phyloP scores from a whole-genome alignment of 768 basidiomycete species.

The Tulasnella calospora region DNA sequence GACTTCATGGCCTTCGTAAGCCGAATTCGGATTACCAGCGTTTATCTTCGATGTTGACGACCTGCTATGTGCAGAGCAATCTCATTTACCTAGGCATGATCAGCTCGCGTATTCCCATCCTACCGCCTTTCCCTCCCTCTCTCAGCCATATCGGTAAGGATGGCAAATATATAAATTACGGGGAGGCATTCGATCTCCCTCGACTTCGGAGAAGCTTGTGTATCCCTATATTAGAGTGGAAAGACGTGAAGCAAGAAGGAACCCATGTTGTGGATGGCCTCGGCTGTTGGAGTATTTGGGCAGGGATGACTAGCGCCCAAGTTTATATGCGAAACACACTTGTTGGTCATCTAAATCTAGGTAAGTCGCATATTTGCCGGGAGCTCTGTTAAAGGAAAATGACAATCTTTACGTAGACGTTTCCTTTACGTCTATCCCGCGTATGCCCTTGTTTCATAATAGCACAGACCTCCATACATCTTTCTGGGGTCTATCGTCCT shows the following conservation, averaged over 20 bases:
- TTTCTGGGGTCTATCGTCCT: slow-evolving; percentile 31
- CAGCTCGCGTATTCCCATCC: slow-evolving; percentile 52
- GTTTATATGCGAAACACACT: slow-evolving; percentile 6
- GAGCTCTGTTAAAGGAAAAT: not conserved
- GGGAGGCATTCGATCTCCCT: slow-evolving; percentile 57
- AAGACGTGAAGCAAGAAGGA: slow-evolving; percentile 50
- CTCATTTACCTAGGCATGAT: slow-evolving; percentile 56
- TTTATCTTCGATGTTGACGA: not conserved
- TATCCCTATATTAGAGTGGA: slow-evolving; percentile 57
- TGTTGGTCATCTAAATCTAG: not conserved
- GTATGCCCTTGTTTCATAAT: not conserved
- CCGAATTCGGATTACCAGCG: not conserved
- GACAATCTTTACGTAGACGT: not conserved
- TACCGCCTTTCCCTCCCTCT: slow-evolving; percentile 55
- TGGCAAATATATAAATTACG: slow-evolving; percentile 37
- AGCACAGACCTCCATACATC: slow-evolving; percentile 23
- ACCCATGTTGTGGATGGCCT: slow-evolving; percentile 34
- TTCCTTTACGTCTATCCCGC: not conserved
- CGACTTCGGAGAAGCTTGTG: slow-evolving; percentile 45
- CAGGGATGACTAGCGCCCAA: slow-evolving; percentile 21
- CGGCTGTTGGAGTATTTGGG: slow-evolving; percentile 46
- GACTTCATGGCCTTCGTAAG: slow-evolving; percentile 16
- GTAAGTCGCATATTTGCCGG: not conserved
- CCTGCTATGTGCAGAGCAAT: slow-evolving; percentile 35
- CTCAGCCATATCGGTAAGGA: slow-evolving; percentile 19